These are phyloP conservation scores for Aspergillus incahuasiensis DNA, from an alignment of 495 filamentous ascomycete species.

Conservation along the genomic window DNA sequence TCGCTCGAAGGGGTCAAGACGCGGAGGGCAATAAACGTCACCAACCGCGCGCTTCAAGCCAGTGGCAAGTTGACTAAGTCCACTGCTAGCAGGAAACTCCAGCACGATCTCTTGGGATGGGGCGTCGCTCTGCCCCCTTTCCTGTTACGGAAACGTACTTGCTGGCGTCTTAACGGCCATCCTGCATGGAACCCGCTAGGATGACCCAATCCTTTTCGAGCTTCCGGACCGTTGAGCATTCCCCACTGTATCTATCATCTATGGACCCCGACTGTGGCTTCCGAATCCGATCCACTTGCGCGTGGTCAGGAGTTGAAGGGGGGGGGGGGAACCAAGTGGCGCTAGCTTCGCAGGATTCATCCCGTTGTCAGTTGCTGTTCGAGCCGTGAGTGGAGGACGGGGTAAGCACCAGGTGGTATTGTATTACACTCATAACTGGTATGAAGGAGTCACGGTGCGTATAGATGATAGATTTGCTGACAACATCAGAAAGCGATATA, in stretches of 20 bases:
- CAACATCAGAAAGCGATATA: neutral
- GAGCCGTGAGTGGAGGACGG: conserved; percentile 2
- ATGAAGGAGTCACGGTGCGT: neutral
- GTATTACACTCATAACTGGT: neutral
- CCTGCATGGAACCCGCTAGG: neutral
- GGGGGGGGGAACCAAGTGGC: neutral
- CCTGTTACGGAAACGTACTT: no score
- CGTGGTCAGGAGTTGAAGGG: conserved; percentile 8
- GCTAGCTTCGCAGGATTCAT: neutral
- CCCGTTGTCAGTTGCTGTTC: conserved; percentile 1
- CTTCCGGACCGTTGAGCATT: conserved; percentile 2
- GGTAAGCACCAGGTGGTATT: neutral
- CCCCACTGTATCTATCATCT: conserved; percentile 8
- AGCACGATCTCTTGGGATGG: neutral
- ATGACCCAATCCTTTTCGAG: neutral
- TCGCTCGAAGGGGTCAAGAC: neutral
- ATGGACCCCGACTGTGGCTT: conserved; percentile 8
- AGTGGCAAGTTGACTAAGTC: neutral
- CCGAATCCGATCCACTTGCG: conserved; percentile 6
- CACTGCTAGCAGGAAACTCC: neutral
- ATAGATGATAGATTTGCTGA: neutral
- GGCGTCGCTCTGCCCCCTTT: neutral
- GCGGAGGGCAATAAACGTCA: neutral
- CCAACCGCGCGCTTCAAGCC: neutral
- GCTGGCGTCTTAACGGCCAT: neutral